A percentile compares a stretch with the other conserved stretches of the same genome.
Evolutionary conservation across 1,284 basidiomycete species (phyloP).

Genomic region (Trichosporon asahii): DNA sequence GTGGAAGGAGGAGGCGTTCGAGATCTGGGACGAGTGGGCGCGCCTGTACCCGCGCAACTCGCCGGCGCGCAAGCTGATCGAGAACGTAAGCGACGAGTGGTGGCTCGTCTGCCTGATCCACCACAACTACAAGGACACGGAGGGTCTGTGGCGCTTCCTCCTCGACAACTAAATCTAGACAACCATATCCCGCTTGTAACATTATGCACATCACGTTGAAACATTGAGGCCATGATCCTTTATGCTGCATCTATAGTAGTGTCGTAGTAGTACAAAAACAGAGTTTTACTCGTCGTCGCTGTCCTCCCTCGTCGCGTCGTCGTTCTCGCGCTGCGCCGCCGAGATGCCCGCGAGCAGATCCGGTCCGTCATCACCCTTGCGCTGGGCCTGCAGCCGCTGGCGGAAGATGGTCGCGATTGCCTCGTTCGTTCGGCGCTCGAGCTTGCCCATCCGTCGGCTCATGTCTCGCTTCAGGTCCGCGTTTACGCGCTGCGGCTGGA

Average conservation of each 20-base stretch:
- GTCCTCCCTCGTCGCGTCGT: constrained; percentile 24
- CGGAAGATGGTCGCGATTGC: constrained; percentile 82
- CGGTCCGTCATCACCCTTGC: constrained; percentile 39
- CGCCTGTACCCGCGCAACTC: constrained; percentile 76
- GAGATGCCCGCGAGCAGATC: constrained; percentile 50
- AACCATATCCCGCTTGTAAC: background rate
- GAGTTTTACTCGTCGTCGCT: constrained; percentile 32
- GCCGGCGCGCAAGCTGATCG: constrained; percentile 67
- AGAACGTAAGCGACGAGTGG: constrained; percentile 65
- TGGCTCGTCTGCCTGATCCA: constrained; percentile 95
- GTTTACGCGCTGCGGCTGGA: constrained; percentile 91
- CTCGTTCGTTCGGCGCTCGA: constrained; percentile 88
- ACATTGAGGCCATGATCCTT: background rate
- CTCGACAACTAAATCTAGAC: constrained; percentile 46
- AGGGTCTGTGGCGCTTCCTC: constrained; percentile 84
- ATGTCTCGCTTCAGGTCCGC: constrained; percentile 97
- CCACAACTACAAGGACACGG: constrained; percentile 81
- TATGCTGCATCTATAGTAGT: background rate
- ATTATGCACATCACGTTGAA: constrained; percentile 9
- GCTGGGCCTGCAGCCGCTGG: constrained; percentile 48
- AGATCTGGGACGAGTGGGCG: constrained; percentile 94
- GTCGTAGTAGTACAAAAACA: constrained; percentile 2
- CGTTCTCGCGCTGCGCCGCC: constrained; percentile 45
- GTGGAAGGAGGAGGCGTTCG: constrained; percentile 98
- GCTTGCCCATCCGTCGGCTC: constrained; percentile 78